Conservation (phyloP, 805 yeast species). For the Wilhelminamyces savonicus region DNA sequence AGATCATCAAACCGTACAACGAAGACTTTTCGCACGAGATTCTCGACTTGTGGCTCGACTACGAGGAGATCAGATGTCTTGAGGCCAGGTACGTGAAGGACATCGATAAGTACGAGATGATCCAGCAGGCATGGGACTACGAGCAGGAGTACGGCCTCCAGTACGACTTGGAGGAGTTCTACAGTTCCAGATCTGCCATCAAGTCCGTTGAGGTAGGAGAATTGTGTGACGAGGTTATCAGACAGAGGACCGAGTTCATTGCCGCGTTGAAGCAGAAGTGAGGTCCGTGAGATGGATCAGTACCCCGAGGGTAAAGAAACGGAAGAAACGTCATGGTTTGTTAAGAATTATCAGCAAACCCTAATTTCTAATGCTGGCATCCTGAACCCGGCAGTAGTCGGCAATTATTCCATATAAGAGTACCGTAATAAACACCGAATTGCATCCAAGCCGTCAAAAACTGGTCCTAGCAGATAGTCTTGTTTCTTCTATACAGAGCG, state of each 20-base stretch:
- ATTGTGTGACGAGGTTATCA: constrained; percentile 50
- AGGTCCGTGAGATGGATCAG: neutral
- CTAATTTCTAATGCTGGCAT: too few relatives aligned
- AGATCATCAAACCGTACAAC: constrained; percentile 61
- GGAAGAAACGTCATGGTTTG: too few relatives aligned
- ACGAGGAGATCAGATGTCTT: constrained; percentile 72
- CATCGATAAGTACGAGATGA: constrained; percentile 85
- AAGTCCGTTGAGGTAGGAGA: constrained; percentile 65
- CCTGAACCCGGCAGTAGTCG: too few relatives aligned
- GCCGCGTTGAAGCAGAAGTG: constrained; percentile 1
- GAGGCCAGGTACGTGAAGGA: constrained; percentile 93
- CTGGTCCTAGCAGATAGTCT: too few relatives aligned
- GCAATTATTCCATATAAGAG: too few relatives aligned
- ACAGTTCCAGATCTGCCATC: constrained; percentile 52
- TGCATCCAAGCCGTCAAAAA: too few relatives aligned
- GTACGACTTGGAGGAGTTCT: constrained; percentile 64
- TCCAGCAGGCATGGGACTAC: constrained; percentile 78
- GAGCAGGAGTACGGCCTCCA: constrained; percentile 57
- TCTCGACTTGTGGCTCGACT: constrained; percentile 74
- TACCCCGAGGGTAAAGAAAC: neutral
- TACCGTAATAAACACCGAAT: too few relatives aligned
- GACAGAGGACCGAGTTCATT: constrained; percentile 8
- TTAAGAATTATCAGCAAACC: too few relatives aligned
- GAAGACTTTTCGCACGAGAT: constrained; percentile 56
- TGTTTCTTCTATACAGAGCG: too few relatives aligned